These are phyloP conservation scores for Penicillium lividum DNA, from an alignment of 495 filamentous ascomycete genomes.

Conservation along the genomic window DNA sequence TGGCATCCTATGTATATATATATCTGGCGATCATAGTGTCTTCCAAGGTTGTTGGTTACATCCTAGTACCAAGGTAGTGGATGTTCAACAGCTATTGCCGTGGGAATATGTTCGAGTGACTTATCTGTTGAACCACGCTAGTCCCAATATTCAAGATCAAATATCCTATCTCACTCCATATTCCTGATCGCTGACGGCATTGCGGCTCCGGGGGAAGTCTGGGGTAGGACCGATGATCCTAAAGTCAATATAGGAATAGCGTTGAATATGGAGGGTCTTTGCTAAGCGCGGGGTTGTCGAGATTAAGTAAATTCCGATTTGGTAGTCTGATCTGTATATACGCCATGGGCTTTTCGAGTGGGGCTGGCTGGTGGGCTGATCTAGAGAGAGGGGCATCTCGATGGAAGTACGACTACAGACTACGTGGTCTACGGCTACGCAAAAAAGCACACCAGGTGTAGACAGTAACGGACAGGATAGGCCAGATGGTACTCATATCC, in stretches of 20 bases:
- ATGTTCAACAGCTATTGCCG: no score
- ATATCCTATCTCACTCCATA: neutral
- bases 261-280: neutral
- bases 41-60: no score
- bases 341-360: neutral
- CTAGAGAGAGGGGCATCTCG: neutral
- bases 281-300: neutral
- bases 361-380: neutral
- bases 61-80: no score
- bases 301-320: neutral
- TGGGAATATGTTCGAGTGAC: no score
- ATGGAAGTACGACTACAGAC: constrained; percentile 4
- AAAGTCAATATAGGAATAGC: neutral
- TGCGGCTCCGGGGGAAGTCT: neutral
- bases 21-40: no score
- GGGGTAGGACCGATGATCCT: neutral
- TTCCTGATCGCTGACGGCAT: neutral
- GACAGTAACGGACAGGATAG: constrained; percentile 34
- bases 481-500: constrained; percentile 24
- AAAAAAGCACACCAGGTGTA: constrained; percentile 24
- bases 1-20: no score
- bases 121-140: no score
- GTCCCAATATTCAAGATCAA: no score
- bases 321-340: neutral
- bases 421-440: constrained; percentile 26